Evolutionary conservation across 768 basidiomycete genomes (phyloP).

Genomic region (Rhizopogon sp.): DNA sequence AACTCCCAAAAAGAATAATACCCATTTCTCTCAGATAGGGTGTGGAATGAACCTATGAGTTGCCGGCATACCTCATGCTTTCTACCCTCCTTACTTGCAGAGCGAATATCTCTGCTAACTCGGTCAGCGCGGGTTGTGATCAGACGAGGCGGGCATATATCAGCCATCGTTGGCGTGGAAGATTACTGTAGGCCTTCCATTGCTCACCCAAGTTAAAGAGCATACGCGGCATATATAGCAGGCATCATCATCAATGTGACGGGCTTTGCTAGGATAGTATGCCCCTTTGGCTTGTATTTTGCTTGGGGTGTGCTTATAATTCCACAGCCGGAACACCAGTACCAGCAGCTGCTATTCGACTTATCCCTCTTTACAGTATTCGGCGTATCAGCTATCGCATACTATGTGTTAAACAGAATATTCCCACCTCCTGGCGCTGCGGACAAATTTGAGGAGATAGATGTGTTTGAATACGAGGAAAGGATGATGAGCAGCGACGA

Average conservation of each 20-base stretch:
- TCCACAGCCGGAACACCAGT: slow-evolving; percentile 47
- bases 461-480: slow-evolving; percentile 30
- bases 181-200: not conserved
- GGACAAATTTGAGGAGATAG: slow-evolving; percentile 46
- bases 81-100: not conserved
- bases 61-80: slow-evolving; percentile 10
- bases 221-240: slow-evolving; percentile 57
- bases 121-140: slow-evolving; percentile 77
- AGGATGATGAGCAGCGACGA: not conserved
- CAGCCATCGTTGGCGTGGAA: slow-evolving; percentile 53
- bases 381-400: slow-evolving; percentile 55
- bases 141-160: slow-evolving; percentile 71
- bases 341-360: slow-evolving; percentile 61
- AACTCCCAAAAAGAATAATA: not conserved
- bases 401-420: slow-evolving; percentile 46
- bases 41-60: not conserved
- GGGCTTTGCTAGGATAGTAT: slow-evolving; percentile 68
- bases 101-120: slow-evolving; percentile 74
- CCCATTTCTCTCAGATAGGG: not conserved
- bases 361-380: slow-evolving; percentile 80
- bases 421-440: slow-evolving; percentile 50
- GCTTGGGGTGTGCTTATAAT: not conserved
- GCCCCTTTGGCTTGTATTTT: slow-evolving; percentile 11
- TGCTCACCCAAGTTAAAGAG: slow-evolving; percentile 24
- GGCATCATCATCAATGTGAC: slow-evolving; percentile 77